Evolutionary conservation across 2,329 filamentous ascomycete species (phyloP), one percentile per base, ranked within the genome.

Genomic region (Penicillium fuscoglaucum): DNA sequence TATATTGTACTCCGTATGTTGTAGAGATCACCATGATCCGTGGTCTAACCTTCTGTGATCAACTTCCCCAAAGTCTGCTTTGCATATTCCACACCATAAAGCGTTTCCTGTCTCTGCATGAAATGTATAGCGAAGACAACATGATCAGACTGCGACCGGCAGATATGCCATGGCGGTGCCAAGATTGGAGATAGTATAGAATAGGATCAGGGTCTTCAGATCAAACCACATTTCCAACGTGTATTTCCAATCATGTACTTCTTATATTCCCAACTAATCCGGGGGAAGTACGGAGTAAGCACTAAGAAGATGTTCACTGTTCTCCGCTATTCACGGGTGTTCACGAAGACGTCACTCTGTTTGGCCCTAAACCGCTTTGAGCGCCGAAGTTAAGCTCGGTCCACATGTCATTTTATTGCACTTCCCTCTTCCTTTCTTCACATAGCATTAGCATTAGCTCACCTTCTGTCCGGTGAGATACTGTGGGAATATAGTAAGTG

Each of bases 331-430:
- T 9, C 35, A 10, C 9, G 26, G 47, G 19, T 46, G 40, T 47
- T 53, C 51, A 53, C 51, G 17, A 71, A 67, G 70, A 74, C 70
- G 71, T 74, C 71, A 74, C 63, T 68, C 52, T 61, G 51, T 53
- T 41, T 52, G 45, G 55, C 60, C 52, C 62, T 66, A 66, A 67
- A 63, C 66, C 66, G 50, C 41, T 52, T 67, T 48, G 52, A 60
- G 66, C 26, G 33, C 21, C 10, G 3, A 26, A 9, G 29, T 46
- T 52, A 59, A 65, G 63, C 64, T 62, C 61, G 66, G 63, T 53
- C 69, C 68, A 70, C 68, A 63, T 66, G 61, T 60, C 60, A 63
- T 57, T 63, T 60, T 57, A 46, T 62, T 55, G 31, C 37, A 39
- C 45, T 51, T 57, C 35, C 21, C 40, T 24, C 26, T 31, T 51